Conservation (phyloP, 2,329 filamentous ascomycete genomes). For the Ophiocordyceps camponoti-rufipedis region DNA sequence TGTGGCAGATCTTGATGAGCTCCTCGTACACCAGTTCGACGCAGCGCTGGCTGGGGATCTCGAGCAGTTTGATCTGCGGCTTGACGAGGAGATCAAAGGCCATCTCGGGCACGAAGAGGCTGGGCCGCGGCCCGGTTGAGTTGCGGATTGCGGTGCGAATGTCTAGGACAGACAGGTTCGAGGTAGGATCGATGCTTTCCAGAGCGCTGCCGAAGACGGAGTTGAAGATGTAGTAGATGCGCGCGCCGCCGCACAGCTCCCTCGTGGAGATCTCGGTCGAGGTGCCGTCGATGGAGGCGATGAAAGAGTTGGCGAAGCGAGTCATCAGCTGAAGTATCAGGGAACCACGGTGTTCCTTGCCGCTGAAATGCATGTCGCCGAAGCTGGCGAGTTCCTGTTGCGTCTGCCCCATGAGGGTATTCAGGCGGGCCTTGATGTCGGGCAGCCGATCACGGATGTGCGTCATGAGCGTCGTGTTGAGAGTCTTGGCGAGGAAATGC, state of each 20-base stretch:
- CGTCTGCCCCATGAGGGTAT: slow-evolving; percentile 98
- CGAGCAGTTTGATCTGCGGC: slow-evolving; percentile 92
- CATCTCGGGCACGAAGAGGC: slow-evolving; percentile 91
- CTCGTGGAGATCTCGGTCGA: slow-evolving; percentile 98
- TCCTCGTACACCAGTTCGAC: slow-evolving; percentile 98
- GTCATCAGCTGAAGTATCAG: slow-evolving; percentile 96
- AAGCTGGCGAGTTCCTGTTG: slow-evolving; percentile 97
- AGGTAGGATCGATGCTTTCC: slow-evolving; percentile 89
- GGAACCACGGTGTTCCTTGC: slow-evolving; percentile 89
- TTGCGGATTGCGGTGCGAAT: slow-evolving; percentile 96
- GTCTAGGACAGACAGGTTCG: slow-evolving; percentile 83
- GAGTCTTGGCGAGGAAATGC: slow-evolving; percentile 79
- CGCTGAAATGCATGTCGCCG: slow-evolving; percentile 92
- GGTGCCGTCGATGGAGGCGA: slow-evolving; percentile 95
- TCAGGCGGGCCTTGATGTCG: slow-evolving; percentile 93
- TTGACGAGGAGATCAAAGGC: slow-evolving; percentile 96
- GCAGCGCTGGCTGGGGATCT: slow-evolving; percentile 86
- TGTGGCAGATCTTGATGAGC: slow-evolving; percentile 98
- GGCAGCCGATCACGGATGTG: slow-evolving; percentile 92
- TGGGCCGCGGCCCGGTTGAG: slow-evolving; percentile 87
- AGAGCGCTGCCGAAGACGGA: slow-evolving; percentile 94
- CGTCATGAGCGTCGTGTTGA: slow-evolving; percentile 88
- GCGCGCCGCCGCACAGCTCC: slow-evolving; percentile 82
- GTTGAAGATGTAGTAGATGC: slow-evolving; percentile 99
- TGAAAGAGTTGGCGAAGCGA: slow-evolving; percentile 91